phyloP scores from a whole-genome alignment of 495 filamentous ascomycete species.

The Lophiotrema nucula region DNA sequence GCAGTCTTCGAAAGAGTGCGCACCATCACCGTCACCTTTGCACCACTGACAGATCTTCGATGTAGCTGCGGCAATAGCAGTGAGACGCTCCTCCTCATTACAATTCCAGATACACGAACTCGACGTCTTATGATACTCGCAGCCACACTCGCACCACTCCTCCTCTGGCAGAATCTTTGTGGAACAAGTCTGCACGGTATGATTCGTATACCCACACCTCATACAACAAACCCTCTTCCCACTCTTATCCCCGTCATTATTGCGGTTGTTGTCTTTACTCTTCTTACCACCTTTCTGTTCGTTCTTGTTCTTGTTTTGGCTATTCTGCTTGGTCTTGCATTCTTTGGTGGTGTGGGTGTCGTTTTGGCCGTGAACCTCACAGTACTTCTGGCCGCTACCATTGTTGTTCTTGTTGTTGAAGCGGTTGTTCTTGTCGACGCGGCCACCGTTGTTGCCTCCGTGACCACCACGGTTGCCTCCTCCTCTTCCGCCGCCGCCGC shows the following conservation, averaged over 20 bases:
- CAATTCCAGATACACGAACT: conserved; percentile 3
- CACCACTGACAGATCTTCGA: conserved; percentile 19
- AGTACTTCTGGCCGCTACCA: too few species aligned
- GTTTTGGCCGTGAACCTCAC: too few species aligned
- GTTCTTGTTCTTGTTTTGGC: too few species aligned
- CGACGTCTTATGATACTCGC: neutral
- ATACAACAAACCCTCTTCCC: neutral
- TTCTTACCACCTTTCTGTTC: neutral
- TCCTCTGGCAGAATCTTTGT: conserved; percentile 3
- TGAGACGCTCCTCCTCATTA: neutral
- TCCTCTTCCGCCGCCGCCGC: too few species aligned
- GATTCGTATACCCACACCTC: neutral
- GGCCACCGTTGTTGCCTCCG: too few species aligned
- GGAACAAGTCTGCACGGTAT: neutral
- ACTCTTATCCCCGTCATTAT: neutral
- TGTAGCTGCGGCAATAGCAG: neutral
- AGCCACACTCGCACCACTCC: conserved; percentile 1
- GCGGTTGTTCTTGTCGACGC: too few species aligned
- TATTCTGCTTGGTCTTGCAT: too few species aligned
- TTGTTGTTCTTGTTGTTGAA: too few species aligned
- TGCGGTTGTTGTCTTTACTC: neutral
- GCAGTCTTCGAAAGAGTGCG: conserved; percentile 2
- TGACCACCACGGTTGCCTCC: too few species aligned
- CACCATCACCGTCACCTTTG: conserved; percentile 5
- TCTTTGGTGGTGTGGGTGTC: too few species aligned